A percentile compares a stretch with the other conserved stretches of the same genome.
These are phyloP conservation scores for Trypanosomatidae sp. DNA, from an alignment of 208 protist species.

Conservation along the genomic window DNA sequence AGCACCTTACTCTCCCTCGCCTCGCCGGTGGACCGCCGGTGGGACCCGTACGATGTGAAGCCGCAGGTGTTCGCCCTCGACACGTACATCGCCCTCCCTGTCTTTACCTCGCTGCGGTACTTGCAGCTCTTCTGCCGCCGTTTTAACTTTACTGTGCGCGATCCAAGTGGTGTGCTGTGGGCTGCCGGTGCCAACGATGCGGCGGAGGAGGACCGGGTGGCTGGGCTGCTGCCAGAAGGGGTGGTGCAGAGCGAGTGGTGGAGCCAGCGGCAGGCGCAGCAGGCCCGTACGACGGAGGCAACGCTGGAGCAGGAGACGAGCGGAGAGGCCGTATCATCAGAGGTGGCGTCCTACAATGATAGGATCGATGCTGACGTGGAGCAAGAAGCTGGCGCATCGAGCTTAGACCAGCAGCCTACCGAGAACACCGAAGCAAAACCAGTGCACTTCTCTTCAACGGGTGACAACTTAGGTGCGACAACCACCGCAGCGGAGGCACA, in stretches of 20 bases:
- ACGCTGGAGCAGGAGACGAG: background rate
- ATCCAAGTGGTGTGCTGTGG: slow-evolving; percentile 81
- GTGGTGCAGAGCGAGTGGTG: slow-evolving; percentile 51
- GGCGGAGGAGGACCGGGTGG: background rate
- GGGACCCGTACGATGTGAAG: slow-evolving; percentile 89
- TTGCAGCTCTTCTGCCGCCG: slow-evolving; percentile 66
- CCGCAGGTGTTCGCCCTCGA: slow-evolving; percentile 88
- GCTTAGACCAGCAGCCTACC: no score
- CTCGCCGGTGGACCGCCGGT: slow-evolving; percentile 60
- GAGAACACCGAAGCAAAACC: no score
- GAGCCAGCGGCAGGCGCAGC: slow-evolving; percentile 11
- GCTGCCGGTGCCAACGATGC: slow-evolving; percentile 32
- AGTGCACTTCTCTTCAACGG: no score
- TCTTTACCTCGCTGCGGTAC: slow-evolving; percentile 82
- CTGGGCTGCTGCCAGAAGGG: slow-evolving; percentile 39
- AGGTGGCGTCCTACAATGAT: no score
- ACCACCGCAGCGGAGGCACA: no score
- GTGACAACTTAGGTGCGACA: no score
- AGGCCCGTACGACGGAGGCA: background rate
- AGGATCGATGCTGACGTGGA: background rate
- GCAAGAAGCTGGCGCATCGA: background rate
- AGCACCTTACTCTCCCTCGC: slow-evolving; percentile 80
- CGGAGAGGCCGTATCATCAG: background rate
- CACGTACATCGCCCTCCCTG: slow-evolving; percentile 85
- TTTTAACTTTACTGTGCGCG: slow-evolving; percentile 68